Evolutionary conservation across 768 basidiomycete genomes (phyloP), one percentile per base, ranked within the genome.

Genomic region (Tulasnella sp.): DNA sequence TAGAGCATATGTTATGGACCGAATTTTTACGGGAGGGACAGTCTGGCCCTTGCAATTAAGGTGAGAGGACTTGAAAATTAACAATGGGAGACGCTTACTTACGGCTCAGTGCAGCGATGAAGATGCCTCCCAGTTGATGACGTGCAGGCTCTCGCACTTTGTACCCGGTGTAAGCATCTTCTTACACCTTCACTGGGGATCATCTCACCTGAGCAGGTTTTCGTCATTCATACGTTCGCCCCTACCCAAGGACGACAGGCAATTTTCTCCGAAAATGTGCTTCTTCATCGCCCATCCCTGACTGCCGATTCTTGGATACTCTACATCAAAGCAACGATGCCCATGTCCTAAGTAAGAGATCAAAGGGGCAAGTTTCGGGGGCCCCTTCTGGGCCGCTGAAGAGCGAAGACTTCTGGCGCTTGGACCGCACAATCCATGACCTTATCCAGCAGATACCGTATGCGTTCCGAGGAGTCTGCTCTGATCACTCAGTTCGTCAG

Each of bases 301-400:
- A 87, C 89, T 78, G 88, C 88, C 0, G 92, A 93, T 81, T 88
- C 91, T 0, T 92, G 92, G 80, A 87, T 87, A 11, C 80, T 93
- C 17, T 92, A 90, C 78, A 85, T 92, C 81, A 93, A 93, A 81
- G 86, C 88, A 12, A 85, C 87, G 11, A 89, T 92, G 74, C 79
- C 93, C 70, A 85, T 93, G 45, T 92, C 86, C 40, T 82, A 82
- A 22, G 71, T 78, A 22, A 49, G 14, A 71, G 4, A 14, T 71
- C 69, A 4, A 70, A 70, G 22, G 19, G 6, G 6, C 69, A 6
- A 12, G 0, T 25, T 36, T 36, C 69, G 25, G 29, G 25, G 8
- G 15, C 14, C 9, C 9, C 69, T 0, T 38, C 7, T 17, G 19
- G 15, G 4, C 69, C 37, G 0, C 15, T 37, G 34, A 40, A 77